Conservation (phyloP, 768 basidiomycete genomes). For the Mycena metata region DNA sequence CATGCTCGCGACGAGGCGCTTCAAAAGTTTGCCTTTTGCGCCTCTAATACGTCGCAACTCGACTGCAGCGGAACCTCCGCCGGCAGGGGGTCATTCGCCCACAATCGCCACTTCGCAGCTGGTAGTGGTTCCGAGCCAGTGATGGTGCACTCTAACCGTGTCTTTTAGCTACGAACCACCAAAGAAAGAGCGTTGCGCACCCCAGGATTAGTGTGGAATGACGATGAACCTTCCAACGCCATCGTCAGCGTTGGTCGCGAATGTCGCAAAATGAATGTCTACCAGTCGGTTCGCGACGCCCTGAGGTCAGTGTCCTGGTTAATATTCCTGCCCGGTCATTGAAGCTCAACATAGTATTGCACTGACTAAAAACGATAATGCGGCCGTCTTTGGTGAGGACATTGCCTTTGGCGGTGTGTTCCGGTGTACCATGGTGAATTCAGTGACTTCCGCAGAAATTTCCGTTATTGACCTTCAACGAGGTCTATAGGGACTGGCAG, state of each 20-base stretch:
- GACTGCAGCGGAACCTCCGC: slow-evolving; percentile 71
- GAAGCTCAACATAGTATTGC: slow-evolving; percentile 70
- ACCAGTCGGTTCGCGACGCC: slow-evolving; percentile 93
- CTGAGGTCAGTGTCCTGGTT: slow-evolving; percentile 68
- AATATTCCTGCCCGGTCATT: background rate
- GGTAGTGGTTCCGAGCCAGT: background rate
- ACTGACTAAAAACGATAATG: slow-evolving; percentile 85
- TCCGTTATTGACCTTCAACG: slow-evolving; percentile 14
- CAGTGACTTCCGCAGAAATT: slow-evolving; percentile 27
- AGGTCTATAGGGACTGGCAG: slow-evolving; percentile 80
- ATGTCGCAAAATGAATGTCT: slow-evolving; percentile 95
- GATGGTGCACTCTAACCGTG: no score
- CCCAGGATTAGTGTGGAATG: slow-evolving; percentile 78
- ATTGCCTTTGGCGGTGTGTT: slow-evolving; percentile 97
- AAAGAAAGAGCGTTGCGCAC: slow-evolving; percentile 81
- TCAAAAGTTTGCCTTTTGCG: slow-evolving; percentile 30
- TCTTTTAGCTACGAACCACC: slow-evolving; percentile 61
- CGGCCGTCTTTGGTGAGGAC: slow-evolving; percentile 92
- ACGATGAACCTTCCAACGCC: slow-evolving; percentile 64
- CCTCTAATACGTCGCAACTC: slow-evolving; percentile 61
- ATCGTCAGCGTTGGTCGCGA: slow-evolving; percentile 78
- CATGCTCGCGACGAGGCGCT: slow-evolving; percentile 53
- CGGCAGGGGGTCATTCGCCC: slow-evolving; percentile 83
- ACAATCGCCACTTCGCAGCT: slow-evolving; percentile 78
- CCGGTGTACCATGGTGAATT: slow-evolving; percentile 87